Evolutionary conservation across 176 grass and related monocot genomes (phyloP).

Genomic region (Phoenix roebelenii): DNA sequence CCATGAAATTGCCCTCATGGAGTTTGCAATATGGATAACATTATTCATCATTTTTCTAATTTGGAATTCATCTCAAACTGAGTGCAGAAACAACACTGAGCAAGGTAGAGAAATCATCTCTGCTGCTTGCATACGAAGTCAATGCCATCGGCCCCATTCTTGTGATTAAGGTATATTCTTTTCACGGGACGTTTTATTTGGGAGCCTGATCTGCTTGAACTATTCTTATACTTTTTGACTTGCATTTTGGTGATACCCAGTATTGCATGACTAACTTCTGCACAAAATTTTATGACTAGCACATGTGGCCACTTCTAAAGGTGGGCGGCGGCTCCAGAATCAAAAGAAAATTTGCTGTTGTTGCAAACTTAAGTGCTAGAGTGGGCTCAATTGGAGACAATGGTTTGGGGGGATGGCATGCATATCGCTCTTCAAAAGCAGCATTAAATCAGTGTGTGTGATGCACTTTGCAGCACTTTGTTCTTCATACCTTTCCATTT

Average conservation of each 20-base stretch:
- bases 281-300: conserved; percentile 21
- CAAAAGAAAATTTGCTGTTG: conserved; percentile 43
- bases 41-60: too few relatives aligned
- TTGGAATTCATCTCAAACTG: not conserved
- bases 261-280: not conserved
- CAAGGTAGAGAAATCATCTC: conserved; percentile 72
- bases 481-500: not conserved
- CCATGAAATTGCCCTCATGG: too few relatives aligned
- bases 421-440: conserved; percentile 85
- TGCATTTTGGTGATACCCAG: not conserved
- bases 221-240: not conserved
- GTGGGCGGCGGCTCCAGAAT: conserved; percentile 36
- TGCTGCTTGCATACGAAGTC: conserved; percentile 70
- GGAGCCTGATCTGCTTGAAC: too few relatives aligned
- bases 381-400: conserved; percentile 85
- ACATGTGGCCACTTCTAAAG: conserved; percentile 67
- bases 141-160: conserved; percentile 66
- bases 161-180: conserved; percentile 54
- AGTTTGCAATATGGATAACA: too few relatives aligned
- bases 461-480: not conserved
- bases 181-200: not conserved
- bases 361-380: conserved; percentile 73
- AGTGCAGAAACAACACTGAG: conserved; percentile 67
- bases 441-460: conserved; percentile 72
- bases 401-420: conserved; percentile 73